Conservation (phyloP, 2,329 filamentous ascomycete genomes). For the Alternaria sp. region DNA sequence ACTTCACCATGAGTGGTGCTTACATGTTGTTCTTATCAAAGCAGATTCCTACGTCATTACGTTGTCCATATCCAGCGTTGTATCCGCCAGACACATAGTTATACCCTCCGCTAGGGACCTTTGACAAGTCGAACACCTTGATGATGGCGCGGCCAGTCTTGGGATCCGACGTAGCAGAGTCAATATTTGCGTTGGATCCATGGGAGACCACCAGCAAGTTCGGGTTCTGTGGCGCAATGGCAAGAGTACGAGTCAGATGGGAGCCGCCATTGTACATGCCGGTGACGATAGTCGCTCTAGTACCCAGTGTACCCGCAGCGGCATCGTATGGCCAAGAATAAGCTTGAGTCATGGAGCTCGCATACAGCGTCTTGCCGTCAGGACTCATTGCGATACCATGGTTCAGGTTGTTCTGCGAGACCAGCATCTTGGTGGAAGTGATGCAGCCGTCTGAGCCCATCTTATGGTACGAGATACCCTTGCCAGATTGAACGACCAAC, state of each 20-base stretch:
- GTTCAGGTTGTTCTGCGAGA: slow-evolving; percentile 54
- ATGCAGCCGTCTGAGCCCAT: slow-evolving; percentile 42
- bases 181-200: slow-evolving; percentile 70
- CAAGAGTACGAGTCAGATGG: slow-evolving; percentile 72
- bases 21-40: slow-evolving; percentile 55
- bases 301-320: slow-evolving; percentile 56
- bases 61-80: slow-evolving; percentile 70
- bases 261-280: slow-evolving; percentile 65
- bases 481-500: slow-evolving; percentile 47
- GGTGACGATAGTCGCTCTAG: slow-evolving; percentile 65
- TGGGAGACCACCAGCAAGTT: slow-evolving; percentile 70
- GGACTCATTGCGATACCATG: slow-evolving; percentile 60
- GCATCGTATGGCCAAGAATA: slow-evolving; percentile 72
- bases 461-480: slow-evolving; percentile 44
- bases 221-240: slow-evolving; percentile 64
- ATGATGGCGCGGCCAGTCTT: slow-evolving; percentile 70
- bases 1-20: slow-evolving; percentile 51
- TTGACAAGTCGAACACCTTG: slow-evolving; percentile 65
- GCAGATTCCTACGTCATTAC: slow-evolving; percentile 73
- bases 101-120: slow-evolving; percentile 51
- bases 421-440: slow-evolving; percentile 42
- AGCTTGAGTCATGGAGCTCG: slow-evolving; percentile 65
- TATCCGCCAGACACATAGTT: slow-evolving; percentile 62
- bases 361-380: slow-evolving; percentile 61
- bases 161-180: slow-evolving; percentile 60